These are phyloP conservation scores for Boletus reticuloceps DNA, from an alignment of 768 basidiomycete genomes.

Conservation along the genomic window DNA sequence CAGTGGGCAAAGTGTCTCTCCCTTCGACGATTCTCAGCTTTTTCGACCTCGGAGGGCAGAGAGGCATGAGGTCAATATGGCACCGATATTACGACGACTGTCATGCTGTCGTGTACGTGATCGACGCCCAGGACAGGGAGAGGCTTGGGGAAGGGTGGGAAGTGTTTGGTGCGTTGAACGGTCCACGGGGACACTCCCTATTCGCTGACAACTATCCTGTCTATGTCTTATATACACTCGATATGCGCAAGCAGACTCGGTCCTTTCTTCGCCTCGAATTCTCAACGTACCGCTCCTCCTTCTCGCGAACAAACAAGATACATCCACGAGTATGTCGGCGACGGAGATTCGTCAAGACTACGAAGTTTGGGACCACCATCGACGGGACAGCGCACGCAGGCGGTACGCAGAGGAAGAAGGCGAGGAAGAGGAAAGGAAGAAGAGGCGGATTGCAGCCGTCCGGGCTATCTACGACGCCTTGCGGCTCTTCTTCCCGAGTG, in stretches of 20 bases:
- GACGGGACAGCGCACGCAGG: slow-evolving; percentile 67
- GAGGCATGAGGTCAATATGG: slow-evolving; percentile 94
- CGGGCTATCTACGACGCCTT: no score
- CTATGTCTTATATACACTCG: neutral
- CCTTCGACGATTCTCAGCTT: slow-evolving; percentile 94
- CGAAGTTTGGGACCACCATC: slow-evolving; percentile 80
- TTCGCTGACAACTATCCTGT: neutral
- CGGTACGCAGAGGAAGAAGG: slow-evolving; percentile 45
- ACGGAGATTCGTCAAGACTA: slow-evolving; percentile 90
- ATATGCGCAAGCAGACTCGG: slow-evolving; percentile 52
- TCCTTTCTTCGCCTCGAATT: slow-evolving; percentile 86
- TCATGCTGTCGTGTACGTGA: slow-evolving; percentile 93
- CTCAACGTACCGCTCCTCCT: slow-evolving; percentile 88
- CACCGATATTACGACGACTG: slow-evolving; percentile 93
- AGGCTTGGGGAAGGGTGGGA: slow-evolving; percentile 94
- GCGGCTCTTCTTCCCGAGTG: no score
- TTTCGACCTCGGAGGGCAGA: slow-evolving; percentile 96
- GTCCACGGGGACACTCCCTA: no score
- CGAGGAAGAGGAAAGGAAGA: no score
- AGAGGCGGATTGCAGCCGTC: no score
- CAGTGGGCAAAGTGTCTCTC: slow-evolving; percentile 90
- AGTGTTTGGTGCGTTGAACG: slow-evolving; percentile 77
- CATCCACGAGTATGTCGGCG: slow-evolving; percentile 72
- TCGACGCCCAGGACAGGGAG: slow-evolving; percentile 90
- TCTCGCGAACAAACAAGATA: slow-evolving; percentile 96